Percentiles rank a stretch among this genome's conserved stretches.
Conservation (phyloP, 768 basidiomycete species). For the Suillus clintonianus region DNA sequence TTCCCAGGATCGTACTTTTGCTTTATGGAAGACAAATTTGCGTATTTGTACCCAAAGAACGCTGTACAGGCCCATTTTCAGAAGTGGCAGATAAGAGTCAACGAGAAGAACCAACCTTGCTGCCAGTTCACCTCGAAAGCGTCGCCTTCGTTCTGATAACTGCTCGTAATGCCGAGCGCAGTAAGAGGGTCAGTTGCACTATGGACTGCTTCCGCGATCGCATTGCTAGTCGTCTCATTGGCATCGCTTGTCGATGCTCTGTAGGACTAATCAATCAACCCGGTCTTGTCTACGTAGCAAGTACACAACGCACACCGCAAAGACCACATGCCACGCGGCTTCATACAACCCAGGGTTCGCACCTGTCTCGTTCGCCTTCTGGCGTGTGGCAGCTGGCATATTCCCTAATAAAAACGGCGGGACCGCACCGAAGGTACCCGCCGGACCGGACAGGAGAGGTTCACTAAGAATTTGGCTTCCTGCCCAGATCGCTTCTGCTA, state of each 20-base stretch:
- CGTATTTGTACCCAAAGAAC: slow-evolving; percentile 23
- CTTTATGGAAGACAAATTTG: slow-evolving; percentile 16
- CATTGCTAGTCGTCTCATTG: background rate
- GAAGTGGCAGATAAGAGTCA: background rate
- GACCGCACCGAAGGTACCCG: background rate
- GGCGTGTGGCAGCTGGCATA: slow-evolving; percentile 12
- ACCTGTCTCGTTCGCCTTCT: slow-evolving; percentile 14
- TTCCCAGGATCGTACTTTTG: slow-evolving; percentile 22
- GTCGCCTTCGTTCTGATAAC: slow-evolving; percentile 25
- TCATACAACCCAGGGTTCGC: slow-evolving; percentile 21
- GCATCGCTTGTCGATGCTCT: slow-evolving; percentile 18
- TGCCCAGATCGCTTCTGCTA: slow-evolving; percentile 24
- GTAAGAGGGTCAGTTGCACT: slow-evolving; percentile 13
- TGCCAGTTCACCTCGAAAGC: slow-evolving; percentile 22
- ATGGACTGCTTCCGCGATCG: slow-evolving; percentile 9
- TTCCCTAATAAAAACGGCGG: slow-evolving; percentile 11
- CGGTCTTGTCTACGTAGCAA: background rate
- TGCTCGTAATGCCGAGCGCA: slow-evolving; percentile 16
- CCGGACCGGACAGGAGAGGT: background rate
- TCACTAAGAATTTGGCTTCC: slow-evolving; percentile 15
- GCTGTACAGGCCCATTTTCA: slow-evolving; percentile 3
- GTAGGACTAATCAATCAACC: background rate
- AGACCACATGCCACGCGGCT: slow-evolving; percentile 16
- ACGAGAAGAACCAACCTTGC: slow-evolving; percentile 1
- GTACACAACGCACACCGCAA: slow-evolving; percentile 4